phyloP scores from a whole-genome alignment of 345 rosid species.

The Moricandia moricandioides region DNA sequence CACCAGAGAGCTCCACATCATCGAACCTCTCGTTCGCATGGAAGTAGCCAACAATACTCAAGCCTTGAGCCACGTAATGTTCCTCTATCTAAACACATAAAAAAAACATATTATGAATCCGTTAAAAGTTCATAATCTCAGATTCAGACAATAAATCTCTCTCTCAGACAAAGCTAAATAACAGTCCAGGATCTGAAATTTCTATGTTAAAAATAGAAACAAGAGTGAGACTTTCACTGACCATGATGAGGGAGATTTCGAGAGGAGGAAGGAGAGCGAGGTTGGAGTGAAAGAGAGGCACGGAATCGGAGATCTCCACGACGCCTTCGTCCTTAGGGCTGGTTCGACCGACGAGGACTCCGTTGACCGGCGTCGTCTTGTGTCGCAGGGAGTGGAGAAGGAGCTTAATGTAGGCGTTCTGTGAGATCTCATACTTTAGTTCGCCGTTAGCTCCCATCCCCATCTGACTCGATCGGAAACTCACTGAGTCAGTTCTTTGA shows the following conservation, averaged over 20 bases:
- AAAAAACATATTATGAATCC: not conserved
- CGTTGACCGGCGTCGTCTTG: conserved; percentile 81
- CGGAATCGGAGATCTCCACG: conserved; percentile 77
- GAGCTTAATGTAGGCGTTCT: conserved; percentile 82
- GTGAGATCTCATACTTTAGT: conserved; percentile 67
- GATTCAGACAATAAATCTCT: too few species aligned
- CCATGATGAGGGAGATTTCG: conserved; percentile 94
- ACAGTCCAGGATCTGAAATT: conserved; percentile 11
- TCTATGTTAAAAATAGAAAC: not conserved
- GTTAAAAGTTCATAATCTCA: not conserved
- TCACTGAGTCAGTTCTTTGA: conserved; percentile 17
- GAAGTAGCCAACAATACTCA: conserved; percentile 80
- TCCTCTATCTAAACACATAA: conserved; percentile 60
- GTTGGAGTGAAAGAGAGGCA: conserved; percentile 87
- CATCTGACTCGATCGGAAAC: conserved; percentile 26
- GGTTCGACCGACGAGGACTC: conserved; percentile 65
- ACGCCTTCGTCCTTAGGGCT: conserved; percentile 46
- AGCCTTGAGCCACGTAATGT: conserved; percentile 59
- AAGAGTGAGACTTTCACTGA: not conserved
- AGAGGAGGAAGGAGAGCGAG: conserved; percentile 85
- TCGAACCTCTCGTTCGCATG: conserved; percentile 91
- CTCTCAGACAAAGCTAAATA: too few species aligned
- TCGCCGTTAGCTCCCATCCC: conserved; percentile 51
- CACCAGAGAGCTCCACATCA: conserved; percentile 61
- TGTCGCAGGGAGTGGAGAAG: conserved; percentile 81